A percentile compares a stretch with the other conserved stretches of the same genome.
These are phyloP conservation scores for Gaeumannomyces tritici DNA, from an alignment of 2,329 filamentous ascomycete species.

Conservation along the genomic window DNA sequence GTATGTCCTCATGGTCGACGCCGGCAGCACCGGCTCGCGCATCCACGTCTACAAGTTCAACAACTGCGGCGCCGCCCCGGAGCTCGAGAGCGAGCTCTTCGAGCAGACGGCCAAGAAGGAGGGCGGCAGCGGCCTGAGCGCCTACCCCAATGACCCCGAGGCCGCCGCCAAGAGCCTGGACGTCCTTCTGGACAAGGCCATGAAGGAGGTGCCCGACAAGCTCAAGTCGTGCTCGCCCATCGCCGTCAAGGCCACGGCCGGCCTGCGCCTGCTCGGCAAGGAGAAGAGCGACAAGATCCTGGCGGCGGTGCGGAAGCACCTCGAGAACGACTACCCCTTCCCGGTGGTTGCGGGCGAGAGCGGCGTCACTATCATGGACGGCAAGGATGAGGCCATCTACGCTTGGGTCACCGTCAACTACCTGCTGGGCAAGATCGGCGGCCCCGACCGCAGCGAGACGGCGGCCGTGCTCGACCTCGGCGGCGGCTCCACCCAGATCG, in stretches of 20 bases:
- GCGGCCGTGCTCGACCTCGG: conserved; percentile 94
- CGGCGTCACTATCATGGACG: conserved; percentile 95
- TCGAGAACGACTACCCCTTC: conserved; percentile 90
- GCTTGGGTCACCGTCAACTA: conserved; percentile 99
- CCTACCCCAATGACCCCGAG: conserved; percentile 77
- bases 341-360: conserved; percentile 79
- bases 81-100: conserved; percentile 87
- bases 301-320: conserved; percentile 68
- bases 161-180: conserved; percentile 87
- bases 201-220: conserved; percentile 75
- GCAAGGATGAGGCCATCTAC: conserved; percentile 92
- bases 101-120: conserved; percentile 83
- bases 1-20: conserved; percentile 98
- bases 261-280: conserved; percentile 74
- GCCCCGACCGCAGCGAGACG: conserved; percentile 79
- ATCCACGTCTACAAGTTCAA: conserved; percentile 99
- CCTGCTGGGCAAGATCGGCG: conserved; percentile 92
- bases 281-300: conserved; percentile 79
- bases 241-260: conserved; percentile 96
- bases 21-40: conserved; percentile 91
- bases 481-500: conserved; percentile 95
- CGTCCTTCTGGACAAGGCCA: conserved; percentile 73
- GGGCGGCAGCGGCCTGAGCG: conserved; percentile 63
- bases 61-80: conserved; percentile 92
- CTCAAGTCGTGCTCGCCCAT: conserved; percentile 88